A percentile compares a stretch with the other conserved stretches of the same genome.
Conservation (phyloP, 805 yeast genomes). For the Kodamaea laetipori region DNA sequence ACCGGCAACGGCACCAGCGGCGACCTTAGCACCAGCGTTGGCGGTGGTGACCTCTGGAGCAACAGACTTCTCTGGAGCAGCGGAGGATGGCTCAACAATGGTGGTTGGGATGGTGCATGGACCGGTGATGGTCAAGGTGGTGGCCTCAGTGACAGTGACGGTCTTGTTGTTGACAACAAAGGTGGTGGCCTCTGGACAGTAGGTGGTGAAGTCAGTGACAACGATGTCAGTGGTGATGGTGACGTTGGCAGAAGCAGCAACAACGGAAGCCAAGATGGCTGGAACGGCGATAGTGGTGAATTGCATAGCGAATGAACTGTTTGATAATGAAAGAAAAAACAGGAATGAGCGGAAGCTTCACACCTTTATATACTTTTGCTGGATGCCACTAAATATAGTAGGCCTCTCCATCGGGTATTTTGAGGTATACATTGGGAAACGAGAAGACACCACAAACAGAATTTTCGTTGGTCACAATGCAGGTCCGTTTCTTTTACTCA, state of each 20-base stretch:
- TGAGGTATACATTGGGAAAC: background rate
- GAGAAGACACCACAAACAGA: no score
- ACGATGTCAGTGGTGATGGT: constrained; percentile 55
- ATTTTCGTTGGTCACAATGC: no score
- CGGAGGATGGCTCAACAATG: constrained; percentile 27
- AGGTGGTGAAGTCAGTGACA: constrained; percentile 74
- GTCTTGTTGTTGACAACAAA: constrained; percentile 66
- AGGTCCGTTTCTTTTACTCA: no score
- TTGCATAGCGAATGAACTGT: constrained; percentile 29
- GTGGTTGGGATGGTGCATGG: constrained; percentile 74
- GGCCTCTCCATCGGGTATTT: background rate
- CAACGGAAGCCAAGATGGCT: constrained; percentile 47
- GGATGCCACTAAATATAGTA: background rate
- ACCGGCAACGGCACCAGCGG: constrained; percentile 54
- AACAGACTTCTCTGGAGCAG: constrained; percentile 16
- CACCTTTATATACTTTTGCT: constrained; percentile 8
- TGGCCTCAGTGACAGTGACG: constrained; percentile 73
- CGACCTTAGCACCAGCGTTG: constrained; percentile 43
- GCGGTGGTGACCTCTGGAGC: constrained; percentile 23
- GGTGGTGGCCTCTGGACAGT: constrained; percentile 78
- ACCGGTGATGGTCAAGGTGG: constrained; percentile 84
- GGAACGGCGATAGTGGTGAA: constrained; percentile 37
- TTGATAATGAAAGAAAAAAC: constrained; percentile 5
- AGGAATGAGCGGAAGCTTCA: background rate
- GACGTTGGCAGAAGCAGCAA: constrained; percentile 47